Percentiles rank a stretch among this genome's conserved stretches.
phyloP scores from a whole-genome alignment of 805 yeast species.

The Schizosaccharomyces lindneri region DNA sequence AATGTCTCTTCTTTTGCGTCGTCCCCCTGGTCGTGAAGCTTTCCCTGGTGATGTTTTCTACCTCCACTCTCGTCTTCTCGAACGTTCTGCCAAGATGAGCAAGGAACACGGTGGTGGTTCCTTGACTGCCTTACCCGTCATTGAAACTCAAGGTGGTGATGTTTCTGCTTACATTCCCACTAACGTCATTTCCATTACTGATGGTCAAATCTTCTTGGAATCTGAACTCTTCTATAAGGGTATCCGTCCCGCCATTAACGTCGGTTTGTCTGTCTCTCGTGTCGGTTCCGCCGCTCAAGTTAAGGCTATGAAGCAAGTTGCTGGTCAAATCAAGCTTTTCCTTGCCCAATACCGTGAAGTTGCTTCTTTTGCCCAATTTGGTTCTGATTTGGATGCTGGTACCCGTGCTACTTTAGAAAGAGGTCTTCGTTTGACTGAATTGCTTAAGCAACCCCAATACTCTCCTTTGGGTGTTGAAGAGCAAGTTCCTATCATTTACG shows the following conservation, averaged over 20 bases:
- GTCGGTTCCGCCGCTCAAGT: slow-evolving; percentile 99
- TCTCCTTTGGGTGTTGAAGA: slow-evolving; percentile 94
- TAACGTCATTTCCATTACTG: slow-evolving; percentile 90
- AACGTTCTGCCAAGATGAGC: slow-evolving; percentile 94
- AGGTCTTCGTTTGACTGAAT: slow-evolving; percentile 99
- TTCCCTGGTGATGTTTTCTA: slow-evolving; percentile 94
- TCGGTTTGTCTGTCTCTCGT: slow-evolving; percentile 98
- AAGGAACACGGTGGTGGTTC: slow-evolving; percentile 79
- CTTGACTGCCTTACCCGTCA: slow-evolving; percentile 83
- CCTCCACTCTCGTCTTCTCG: slow-evolving; percentile 83
- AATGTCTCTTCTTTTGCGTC: slow-evolving; percentile 86
- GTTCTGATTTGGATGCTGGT: slow-evolving; percentile 98
- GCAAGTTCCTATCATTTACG: slow-evolving; percentile 94
- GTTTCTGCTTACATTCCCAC: slow-evolving; percentile 95
- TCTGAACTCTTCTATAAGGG: slow-evolving; percentile 99
- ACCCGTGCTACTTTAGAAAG: slow-evolving; percentile 96
- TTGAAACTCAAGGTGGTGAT: slow-evolving; percentile 98
- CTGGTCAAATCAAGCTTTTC: slow-evolving; percentile 98
- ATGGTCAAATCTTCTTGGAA: slow-evolving; percentile 96
- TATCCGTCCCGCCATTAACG: slow-evolving; percentile 99
- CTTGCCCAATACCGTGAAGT: slow-evolving; percentile 99
- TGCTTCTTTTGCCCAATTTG: slow-evolving; percentile 99
- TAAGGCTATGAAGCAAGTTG: slow-evolving; percentile 99
- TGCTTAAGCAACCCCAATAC: slow-evolving; percentile 94
- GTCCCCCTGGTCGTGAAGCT: slow-evolving; percentile 94